Evolutionary conservation across 2,329 filamentous ascomycete species (phyloP), one percentile per base, ranked within the genome.

Genomic region (Trichoderma atrobrunneum): DNA sequence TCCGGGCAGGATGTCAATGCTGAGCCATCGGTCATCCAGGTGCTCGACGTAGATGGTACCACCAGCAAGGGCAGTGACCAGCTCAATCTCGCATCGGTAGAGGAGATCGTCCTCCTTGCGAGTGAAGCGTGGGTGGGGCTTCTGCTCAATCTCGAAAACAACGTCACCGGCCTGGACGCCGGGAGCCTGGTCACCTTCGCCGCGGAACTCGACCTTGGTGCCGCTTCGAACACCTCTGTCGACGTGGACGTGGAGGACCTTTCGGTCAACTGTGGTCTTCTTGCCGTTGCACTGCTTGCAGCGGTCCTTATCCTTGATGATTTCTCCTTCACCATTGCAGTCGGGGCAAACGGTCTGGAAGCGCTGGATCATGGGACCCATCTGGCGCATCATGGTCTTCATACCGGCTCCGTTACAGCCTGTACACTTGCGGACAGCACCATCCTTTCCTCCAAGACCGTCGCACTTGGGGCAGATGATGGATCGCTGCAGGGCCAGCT

Each of bases 321-420:
- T 94, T 86, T 99, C 96, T 73, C 96, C 95, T 84, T 99, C 96
- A 75, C 97, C 97, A 78, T 96, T 95, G 82, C 96, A 99, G 85
- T 99, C 97, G 32, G 95, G 93, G 89, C 96, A 99, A 78, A 98
- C 95, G 34, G 95, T 98, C 88, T 99, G 96, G 90, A 99, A 99
- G 72, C 96, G 93, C 86, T 99, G 97, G 78, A 99, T 98, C 96
- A 99, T 99, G 73, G 96, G 96, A 66, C 96, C 96, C 95, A 99
- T 98, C 85, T 99, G 96, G 81, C 97, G 93, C 96, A 99, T 98
- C 95, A 99, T 98, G 54, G 93, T 98, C 92, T 98, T 98, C 93
- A 98, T 97, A 84, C 96, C 96, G 75, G 92, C 90, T 76, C 96
- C 96, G 79, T 97, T 94, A 83, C 96, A 99, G 79, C 94, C 93